These are phyloP conservation scores for Dendrocalamus latiflorus DNA, from an alignment of 202 grass and related monocot genomes.

Conservation along the genomic window DNA sequence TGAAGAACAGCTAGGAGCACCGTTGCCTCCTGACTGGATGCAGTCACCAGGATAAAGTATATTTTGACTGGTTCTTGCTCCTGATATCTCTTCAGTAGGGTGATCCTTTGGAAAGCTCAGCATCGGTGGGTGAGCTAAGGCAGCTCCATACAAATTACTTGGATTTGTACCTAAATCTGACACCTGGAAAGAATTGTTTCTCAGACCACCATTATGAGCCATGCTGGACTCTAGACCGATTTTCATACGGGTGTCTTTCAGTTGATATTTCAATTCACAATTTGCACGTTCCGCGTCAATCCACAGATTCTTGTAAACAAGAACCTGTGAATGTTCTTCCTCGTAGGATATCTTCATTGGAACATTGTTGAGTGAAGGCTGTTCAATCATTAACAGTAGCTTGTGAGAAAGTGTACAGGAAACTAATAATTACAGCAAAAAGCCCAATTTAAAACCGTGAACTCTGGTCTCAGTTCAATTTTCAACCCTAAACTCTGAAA, in stretches of 20 bases:
- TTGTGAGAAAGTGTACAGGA: constrained; percentile 11
- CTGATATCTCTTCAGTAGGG: constrained; percentile 11
- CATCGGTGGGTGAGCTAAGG: not conserved
- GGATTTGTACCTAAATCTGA: constrained; percentile 9
- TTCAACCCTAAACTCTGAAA: too few relatives aligned
- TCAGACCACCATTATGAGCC: constrained; percentile 23
- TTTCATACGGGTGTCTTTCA: constrained; percentile 44
- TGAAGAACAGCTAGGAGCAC: not conserved
- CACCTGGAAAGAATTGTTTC: constrained; percentile 29
- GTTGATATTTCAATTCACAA: constrained; percentile 59
- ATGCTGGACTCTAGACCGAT: constrained; percentile 38
- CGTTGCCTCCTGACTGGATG: constrained; percentile 2
- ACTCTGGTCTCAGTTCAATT: too few relatives aligned
- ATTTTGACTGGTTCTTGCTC: constrained; percentile 11
- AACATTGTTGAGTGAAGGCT: constrained; percentile 32
- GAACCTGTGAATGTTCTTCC: constrained; percentile 31
- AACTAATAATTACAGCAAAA: not conserved
- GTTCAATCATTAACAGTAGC: constrained; percentile 20
- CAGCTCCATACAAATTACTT: constrained; percentile 17
- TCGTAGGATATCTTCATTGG: constrained; percentile 14
- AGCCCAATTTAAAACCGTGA: too few relatives aligned
- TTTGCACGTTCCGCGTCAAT: constrained; percentile 53
- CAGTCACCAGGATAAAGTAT: not conserved
- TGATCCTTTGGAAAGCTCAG: not conserved
- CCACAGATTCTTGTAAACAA: constrained; percentile 66